Evolutionary conservation across 345 rosid species (phyloP), one percentile per base, ranked within the genome.

Genomic region (Dimocarpus longan): DNA sequence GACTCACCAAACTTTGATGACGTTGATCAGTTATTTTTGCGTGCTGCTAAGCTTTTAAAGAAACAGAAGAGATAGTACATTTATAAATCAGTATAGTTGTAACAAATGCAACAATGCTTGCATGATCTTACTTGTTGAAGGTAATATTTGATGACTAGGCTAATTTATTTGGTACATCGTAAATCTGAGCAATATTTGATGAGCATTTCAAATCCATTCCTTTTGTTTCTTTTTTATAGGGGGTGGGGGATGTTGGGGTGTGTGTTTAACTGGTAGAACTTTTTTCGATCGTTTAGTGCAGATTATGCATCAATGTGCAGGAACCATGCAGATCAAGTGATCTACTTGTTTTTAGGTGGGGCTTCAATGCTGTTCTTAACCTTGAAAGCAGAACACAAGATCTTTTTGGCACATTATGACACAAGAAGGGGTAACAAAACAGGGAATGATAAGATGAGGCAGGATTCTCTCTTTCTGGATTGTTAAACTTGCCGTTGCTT

Each of bases 11-110:
- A 88, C 63, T 85, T 90, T 73, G 97, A 94, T 76, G 97, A 94
- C 81, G 95, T 94, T 2, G 97, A 96, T 82, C 83, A 82, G 79
- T 82, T 94, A 88, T 94, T 96, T 89, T 85, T 96, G 32, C 90
- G 90, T 8, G 98, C 99, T 44, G 94, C 97, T 76, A 84, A 89
- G 12, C 93, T 89, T 32, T 82, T 94, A 59, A 91, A 88, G 90
- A 89, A 86, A 83, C 90, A 87, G 82, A 88, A 85, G 83, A 87
- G 84, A 73, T 80, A 78, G 73, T 59, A 60, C 4, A 54, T 0
- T 54, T 21, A n/a, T 16, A 18, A 4, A 60, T 8, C 26, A 60
- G 8, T 60, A 10, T 60, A 60, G 5, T 21, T 60, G 1, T 60
- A 0, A 21, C 12, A 60, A 60, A 60, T 21, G 12, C 28, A 60